These are phyloP conservation scores for Scytalidium sp. DNA, from an alignment of 2,329 filamentous ascomycete species.

Conservation along the genomic window DNA sequence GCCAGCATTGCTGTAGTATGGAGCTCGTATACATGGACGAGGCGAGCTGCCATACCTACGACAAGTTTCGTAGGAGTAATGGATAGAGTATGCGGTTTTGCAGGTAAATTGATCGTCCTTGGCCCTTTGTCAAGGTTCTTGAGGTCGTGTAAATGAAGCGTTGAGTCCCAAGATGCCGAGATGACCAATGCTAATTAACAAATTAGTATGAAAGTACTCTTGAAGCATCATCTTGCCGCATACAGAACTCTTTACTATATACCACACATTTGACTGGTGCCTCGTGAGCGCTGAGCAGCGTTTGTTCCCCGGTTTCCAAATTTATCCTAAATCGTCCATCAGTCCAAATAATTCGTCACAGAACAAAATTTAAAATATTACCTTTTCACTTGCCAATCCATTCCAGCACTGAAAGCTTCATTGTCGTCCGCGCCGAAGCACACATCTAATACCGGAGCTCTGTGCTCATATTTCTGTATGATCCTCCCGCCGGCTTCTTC, in stretches of 20 bases:
- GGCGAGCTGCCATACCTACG: conserved; percentile 90
- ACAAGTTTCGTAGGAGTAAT: conserved; percentile 77
- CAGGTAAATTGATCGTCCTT: conserved; percentile 69
- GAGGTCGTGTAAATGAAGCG: conserved; percentile 78
- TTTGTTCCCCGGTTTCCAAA: conserved; percentile 68
- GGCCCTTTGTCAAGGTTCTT: conserved; percentile 47
- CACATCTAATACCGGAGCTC: conserved; percentile 83
- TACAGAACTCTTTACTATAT: conserved; percentile 72
- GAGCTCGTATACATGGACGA: conserved; percentile 94
- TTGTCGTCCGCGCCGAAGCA: conserved; percentile 83
- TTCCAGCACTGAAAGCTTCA: conserved; percentile 80
- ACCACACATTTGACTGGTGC: conserved; percentile 80
- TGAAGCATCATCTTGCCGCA: conserved; percentile 20
- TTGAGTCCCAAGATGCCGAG: conserved; percentile 91
- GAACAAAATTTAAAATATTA: no score
- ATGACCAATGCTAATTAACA: conserved; percentile 64
- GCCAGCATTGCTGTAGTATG: conserved; percentile 58
- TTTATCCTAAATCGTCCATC: conserved; percentile 55
- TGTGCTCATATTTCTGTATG: conserved; percentile 72
- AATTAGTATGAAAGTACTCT: conserved; percentile 2
- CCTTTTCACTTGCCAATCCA: conserved; percentile 84
- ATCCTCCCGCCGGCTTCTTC: conserved; percentile 55
- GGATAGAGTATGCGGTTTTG: conserved; percentile 86
- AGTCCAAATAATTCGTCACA: conserved; percentile 5
- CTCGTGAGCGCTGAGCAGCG: conserved; percentile 72